Percentiles rank a stretch among this genome's conserved stretches.
phyloP scores from a whole-genome alignment of 768 basidiomycete genomes.

The Psilocybe subaeruginosa region DNA sequence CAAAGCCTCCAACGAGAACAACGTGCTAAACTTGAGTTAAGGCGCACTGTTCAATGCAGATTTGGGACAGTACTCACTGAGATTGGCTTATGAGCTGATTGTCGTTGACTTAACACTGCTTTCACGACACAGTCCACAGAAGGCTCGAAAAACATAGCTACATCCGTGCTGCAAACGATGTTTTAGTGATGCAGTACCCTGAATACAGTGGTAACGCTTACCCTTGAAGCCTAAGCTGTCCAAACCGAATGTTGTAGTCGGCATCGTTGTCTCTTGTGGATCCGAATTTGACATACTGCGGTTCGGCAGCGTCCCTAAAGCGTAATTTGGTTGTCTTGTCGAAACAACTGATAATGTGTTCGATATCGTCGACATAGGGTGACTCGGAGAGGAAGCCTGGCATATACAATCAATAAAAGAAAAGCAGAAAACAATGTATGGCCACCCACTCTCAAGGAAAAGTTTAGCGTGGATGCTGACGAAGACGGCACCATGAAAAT shows the following conservation, averaged over 20 bases:
- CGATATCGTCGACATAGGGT: slow-evolving; percentile 42
- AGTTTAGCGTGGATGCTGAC: slow-evolving; percentile 45
- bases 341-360: slow-evolving; percentile 43
- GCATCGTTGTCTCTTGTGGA: slow-evolving; percentile 42
- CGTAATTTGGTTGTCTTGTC: slow-evolving; percentile 50
- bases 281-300: slow-evolving; percentile 52
- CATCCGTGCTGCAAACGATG: slow-evolving; percentile 28
- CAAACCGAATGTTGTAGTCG: slow-evolving; percentile 42
- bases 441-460: slow-evolving; percentile 39
- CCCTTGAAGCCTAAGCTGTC: slow-evolving; percentile 48
- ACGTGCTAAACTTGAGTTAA: slow-evolving; percentile 32
- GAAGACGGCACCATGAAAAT: slow-evolving; percentile 53
- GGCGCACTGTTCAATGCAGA: not conserved
- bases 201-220: slow-evolving; percentile 9
- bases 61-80: slow-evolving; percentile 26
- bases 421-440: not conserved
- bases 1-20: slow-evolving; percentile 61
- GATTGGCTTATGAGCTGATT: slow-evolving; percentile 29
- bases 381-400: slow-evolving; percentile 44
- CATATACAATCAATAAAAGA: not conserved
- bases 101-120: slow-evolving; percentile 30
- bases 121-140: slow-evolving; percentile 37
- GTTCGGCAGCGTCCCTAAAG: slow-evolving; percentile 40
- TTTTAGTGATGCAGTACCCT: not conserved
- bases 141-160: slow-evolving; percentile 40